These are phyloP conservation scores for Sanghuangporus weigelae DNA, from an alignment of 1,284 basidiomycete genomes.

Conservation along the genomic window DNA sequence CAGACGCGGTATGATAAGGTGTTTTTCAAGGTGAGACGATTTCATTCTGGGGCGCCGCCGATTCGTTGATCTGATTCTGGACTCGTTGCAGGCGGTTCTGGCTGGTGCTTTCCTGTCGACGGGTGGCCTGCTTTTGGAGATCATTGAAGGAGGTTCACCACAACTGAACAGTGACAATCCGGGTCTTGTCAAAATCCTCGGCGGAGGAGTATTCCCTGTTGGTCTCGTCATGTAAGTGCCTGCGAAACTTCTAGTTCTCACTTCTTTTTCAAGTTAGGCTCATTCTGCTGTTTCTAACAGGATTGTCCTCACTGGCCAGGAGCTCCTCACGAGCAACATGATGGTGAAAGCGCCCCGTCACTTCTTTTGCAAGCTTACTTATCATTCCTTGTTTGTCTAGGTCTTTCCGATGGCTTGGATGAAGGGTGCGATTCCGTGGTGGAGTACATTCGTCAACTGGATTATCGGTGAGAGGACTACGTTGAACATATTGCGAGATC, in stretches of 20 bases:
- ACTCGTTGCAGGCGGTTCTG: conserved; percentile 39
- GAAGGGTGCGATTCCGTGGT: conserved; percentile 60
- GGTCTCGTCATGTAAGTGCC: conserved; percentile 63
- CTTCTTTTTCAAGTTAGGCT: not conserved
- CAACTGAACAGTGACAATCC: conserved; percentile 49
- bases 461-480: conserved; percentile 43
- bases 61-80: not conserved
- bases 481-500: not conserved
- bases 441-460: conserved; percentile 64
- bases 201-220: conserved; percentile 66
- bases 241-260: not conserved
- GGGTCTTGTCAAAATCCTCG: conserved; percentile 59
- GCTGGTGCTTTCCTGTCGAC: conserved; percentile 70
- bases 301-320: conserved; percentile 67
- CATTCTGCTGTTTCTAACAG: conserved; percentile 29
- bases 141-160: conserved; percentile 55
- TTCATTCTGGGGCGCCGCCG: not conserved
- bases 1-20: conserved; percentile 51
- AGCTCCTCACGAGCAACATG: conserved; percentile 72
- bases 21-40: conserved; percentile 56
- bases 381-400: conserved; percentile 21
- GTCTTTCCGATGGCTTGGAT: conserved; percentile 63
- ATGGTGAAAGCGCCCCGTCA: conserved; percentile 41
- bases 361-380: not conserved
- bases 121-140: conserved; percentile 58